Evolutionary conservation across 805 yeast species (phyloP).

Genomic region (Torulaspora microellipsoides): DNA sequence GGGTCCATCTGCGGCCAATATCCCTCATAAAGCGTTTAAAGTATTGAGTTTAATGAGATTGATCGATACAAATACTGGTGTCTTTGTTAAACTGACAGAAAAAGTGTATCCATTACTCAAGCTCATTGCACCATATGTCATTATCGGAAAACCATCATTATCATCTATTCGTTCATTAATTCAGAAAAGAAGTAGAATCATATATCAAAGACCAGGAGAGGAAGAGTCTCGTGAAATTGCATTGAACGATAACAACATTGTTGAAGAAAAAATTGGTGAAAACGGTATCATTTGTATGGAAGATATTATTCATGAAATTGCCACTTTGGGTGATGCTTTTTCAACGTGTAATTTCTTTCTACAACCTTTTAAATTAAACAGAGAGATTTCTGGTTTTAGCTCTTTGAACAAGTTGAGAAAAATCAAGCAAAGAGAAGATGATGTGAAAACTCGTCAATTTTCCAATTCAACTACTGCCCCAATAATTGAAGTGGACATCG

Average conservation of each 20-base stretch:
- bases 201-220: slow-evolving; percentile 31
- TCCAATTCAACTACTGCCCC: slow-evolving; percentile 63
- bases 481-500: slow-evolving; percentile 68
- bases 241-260: slow-evolving; percentile 67
- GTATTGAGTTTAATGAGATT: slow-evolving; percentile 60
- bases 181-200: slow-evolving; percentile 69
- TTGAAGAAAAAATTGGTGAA: slow-evolving; percentile 69
- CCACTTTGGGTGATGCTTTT: slow-evolving; percentile 59
- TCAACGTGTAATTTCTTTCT: slow-evolving; percentile 56
- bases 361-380: slow-evolving; percentile 62
- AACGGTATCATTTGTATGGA: slow-evolving; percentile 73
- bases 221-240: slow-evolving; percentile 42
- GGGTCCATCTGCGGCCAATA: slow-evolving; percentile 58
- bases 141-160: slow-evolving; percentile 70
- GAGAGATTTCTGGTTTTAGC: slow-evolving; percentile 71
- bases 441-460: slow-evolving; percentile 38
- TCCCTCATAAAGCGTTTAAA: slow-evolving; percentile 60
- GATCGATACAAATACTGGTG: slow-evolving; percentile 58
- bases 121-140: slow-evolving; percentile 66
- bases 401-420: slow-evolving; percentile 66
- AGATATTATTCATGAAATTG: slow-evolving; percentile 71
- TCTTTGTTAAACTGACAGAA: slow-evolving; percentile 60
- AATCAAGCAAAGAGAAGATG: slow-evolving; percentile 50
- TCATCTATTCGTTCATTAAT: slow-evolving; percentile 65
- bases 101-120: slow-evolving; percentile 60